A percentile compares a stretch with the other conserved stretches of the same genome.
phyloP scores from a whole-genome alignment of 176 grass and related monocot species.

The Raddia guianensis region DNA sequence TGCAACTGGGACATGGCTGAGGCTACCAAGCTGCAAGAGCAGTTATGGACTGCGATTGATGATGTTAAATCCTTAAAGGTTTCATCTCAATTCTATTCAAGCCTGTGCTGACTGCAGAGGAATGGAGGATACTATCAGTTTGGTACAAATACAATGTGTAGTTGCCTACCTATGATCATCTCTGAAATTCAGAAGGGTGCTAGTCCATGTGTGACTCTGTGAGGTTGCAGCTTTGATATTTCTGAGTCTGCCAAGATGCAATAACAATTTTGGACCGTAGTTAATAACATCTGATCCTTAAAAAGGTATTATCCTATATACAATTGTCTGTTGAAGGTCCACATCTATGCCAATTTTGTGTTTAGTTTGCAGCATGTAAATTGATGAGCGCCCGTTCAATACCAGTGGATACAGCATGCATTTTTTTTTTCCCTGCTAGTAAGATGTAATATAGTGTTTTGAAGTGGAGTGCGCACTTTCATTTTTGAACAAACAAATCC shows the following conservation, averaged over 20 bases:
- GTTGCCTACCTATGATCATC: slow-evolving; percentile 42
- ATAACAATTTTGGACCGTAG: slow-evolving; percentile 34
- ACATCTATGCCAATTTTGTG: not conserved
- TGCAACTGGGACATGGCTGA: slow-evolving; percentile 67
- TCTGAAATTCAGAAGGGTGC: slow-evolving; percentile 40
- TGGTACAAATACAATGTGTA: not conserved
- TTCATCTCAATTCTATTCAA: slow-evolving; percentile 77
- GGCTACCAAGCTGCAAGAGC: slow-evolving; percentile 58
- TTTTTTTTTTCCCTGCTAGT: slow-evolving; percentile 1
- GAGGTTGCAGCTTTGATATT: slow-evolving; percentile 28
- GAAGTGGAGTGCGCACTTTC: not conserved
- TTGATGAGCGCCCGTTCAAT: not conserved
- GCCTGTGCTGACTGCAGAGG: slow-evolving; percentile 60
- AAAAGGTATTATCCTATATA: slow-evolving; percentile 44
- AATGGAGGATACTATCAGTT: slow-evolving; percentile 34
- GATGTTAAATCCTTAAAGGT: slow-evolving; percentile 67
- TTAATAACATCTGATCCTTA: slow-evolving; percentile 43
- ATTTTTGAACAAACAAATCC: slow-evolving; percentile 19
- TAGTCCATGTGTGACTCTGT: too few species aligned
- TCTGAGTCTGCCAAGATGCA: slow-evolving; percentile 39
- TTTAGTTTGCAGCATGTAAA: slow-evolving; percentile 17
- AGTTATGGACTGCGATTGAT: slow-evolving; percentile 65
- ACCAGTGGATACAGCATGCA: not conserved
- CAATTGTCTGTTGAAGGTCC: slow-evolving; percentile 42
- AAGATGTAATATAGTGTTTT: slow-evolving; percentile 20